Conservation (phyloP, 768 basidiomycete species). For the Pulveroboletus ravenelii region DNA sequence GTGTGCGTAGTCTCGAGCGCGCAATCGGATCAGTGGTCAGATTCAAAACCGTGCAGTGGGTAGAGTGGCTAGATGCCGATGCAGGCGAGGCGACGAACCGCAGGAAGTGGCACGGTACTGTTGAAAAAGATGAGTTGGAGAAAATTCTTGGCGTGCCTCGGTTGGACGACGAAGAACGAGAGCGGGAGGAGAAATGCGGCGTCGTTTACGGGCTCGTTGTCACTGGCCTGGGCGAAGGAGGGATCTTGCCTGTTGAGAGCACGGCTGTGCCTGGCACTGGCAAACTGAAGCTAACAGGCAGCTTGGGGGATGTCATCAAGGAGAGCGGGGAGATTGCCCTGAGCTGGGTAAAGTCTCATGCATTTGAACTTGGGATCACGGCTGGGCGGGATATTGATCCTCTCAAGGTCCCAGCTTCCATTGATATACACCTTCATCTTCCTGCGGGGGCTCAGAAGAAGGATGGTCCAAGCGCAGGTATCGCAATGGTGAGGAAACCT, state of each 20-base stretch:
- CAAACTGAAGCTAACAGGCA: constrained; percentile 72
- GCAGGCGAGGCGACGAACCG: constrained; percentile 17
- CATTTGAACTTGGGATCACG: constrained; percentile 76
- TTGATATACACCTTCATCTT: constrained; percentile 86
- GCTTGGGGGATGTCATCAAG: constrained; percentile 85
- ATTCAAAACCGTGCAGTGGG: constrained; percentile 89
- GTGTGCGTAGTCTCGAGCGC: constrained; percentile 86
- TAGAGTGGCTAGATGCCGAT: constrained; percentile 46
- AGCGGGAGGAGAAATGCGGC: constrained; percentile 67
- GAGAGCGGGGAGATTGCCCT: constrained; percentile 88
- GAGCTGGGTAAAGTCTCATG: constrained; percentile 88
- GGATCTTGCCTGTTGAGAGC: constrained; percentile 81
- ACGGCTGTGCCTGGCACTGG: constrained; percentile 74
- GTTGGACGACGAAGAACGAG: constrained; percentile 76
- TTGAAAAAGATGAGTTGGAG: constrained; percentile 74
- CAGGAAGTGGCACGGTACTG: constrained; percentile 50
- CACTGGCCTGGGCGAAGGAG: constrained; percentile 84
- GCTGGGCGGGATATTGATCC: constrained; percentile 66
- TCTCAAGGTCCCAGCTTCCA: constrained; percentile 61
- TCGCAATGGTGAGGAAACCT: constrained; percentile 64
- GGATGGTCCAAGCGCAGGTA: constrained; percentile 88
- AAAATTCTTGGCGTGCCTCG: constrained; percentile 75
- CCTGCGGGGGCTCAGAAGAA: constrained; percentile 91
- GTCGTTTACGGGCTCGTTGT: constrained; percentile 85
- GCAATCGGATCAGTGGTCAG: constrained; percentile 86